Evolutionary conservation across 257 asterid species (phyloP), one percentile per base, ranked within the genome.

Genomic region (Ballota nigra): DNA sequence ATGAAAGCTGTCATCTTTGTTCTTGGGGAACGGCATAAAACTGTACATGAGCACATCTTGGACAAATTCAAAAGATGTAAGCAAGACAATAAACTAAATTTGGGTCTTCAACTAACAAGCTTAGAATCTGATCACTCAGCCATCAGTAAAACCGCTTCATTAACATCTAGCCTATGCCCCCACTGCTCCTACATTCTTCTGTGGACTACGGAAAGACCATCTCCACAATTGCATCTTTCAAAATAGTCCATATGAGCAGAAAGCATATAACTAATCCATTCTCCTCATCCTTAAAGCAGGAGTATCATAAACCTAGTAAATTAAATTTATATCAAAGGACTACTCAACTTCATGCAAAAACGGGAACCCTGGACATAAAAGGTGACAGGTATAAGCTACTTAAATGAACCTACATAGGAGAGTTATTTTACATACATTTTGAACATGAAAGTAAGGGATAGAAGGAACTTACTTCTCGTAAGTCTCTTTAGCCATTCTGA

Each of bases 401-500:
- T 61, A 57, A 59, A 40, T 33, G 47, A 72, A 36, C 31, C 56
- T 51, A 36, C 4, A 58, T 19, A 59, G 66, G 62, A 29, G 63
- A 28, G 47, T n/a, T 34, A 59, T 51, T 52, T 45, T 59, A 28
- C 52, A 55, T 29, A 49, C 40, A 28, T 49, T 63, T 59, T 69
- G 29, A 9, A 10, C 55, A 28, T 15, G 15, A 5, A 33, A 53
- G 38, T 18, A 41, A 53, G 40, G 63, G 67, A 69, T 38, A 51
- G 63, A 45, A 52, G 31, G 41, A 76, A 79, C 92, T 84, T 86
- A 95, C 99, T 83, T 88, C 75, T 95, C 98, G 33, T 85, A 89
- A 80, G 89, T 86, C 45, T 86, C 92, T 68, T 86, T 89, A 49
- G 97, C 99, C 88, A 92, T 81, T 78, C 79, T 83, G 61, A 92